These are phyloP conservation scores for Penicillium fimorum DNA, from an alignment of 495 filamentous ascomycete genomes.

Conservation along the genomic window DNA sequence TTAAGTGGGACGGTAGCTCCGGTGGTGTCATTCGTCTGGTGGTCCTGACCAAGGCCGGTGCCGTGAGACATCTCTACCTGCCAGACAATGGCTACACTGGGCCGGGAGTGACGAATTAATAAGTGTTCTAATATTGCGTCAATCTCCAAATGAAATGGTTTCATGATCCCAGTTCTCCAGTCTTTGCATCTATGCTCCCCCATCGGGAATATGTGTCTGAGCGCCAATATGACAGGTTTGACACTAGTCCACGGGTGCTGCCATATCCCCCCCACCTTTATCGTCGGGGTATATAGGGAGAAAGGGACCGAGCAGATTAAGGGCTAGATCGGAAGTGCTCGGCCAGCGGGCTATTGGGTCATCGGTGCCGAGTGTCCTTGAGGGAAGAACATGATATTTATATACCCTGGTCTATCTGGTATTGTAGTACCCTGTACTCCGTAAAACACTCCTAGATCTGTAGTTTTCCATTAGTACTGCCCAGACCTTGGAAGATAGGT, in stretches of 20 bases:
- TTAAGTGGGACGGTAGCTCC: constrained; percentile 99
- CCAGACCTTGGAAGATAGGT: not conserved
- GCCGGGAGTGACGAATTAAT: constrained; percentile 52
- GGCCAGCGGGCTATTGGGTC: not conserved
- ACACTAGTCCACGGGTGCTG: not conserved
- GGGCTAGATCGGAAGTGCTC: constrained; percentile 1
- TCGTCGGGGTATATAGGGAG: constrained; percentile 1
- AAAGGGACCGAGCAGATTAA: not conserved
- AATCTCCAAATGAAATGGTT: constrained; percentile 18
- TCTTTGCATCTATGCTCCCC: not conserved
- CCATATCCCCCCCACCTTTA: not conserved
- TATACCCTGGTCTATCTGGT: constrained; percentile 5
- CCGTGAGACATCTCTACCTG: constrained; percentile 83
- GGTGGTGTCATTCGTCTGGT: constrained; percentile 98
- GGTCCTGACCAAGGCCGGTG: constrained; percentile 85
- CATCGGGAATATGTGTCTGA: not conserved
- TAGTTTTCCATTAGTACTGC: not conserved
- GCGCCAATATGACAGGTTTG: not conserved
- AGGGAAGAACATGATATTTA: not conserved
- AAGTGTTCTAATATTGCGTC: constrained; percentile 29
- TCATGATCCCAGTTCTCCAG: constrained; percentile 11
- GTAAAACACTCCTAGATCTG: not conserved
- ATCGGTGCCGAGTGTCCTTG: constrained; percentile 1
- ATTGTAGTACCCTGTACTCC: not conserved
- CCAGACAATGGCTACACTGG: constrained; percentile 80